These are phyloP conservation scores for Pseudonitzschia multistriata DNA, from an alignment of 108 stramenopile species.

Conservation along the genomic window DNA sequence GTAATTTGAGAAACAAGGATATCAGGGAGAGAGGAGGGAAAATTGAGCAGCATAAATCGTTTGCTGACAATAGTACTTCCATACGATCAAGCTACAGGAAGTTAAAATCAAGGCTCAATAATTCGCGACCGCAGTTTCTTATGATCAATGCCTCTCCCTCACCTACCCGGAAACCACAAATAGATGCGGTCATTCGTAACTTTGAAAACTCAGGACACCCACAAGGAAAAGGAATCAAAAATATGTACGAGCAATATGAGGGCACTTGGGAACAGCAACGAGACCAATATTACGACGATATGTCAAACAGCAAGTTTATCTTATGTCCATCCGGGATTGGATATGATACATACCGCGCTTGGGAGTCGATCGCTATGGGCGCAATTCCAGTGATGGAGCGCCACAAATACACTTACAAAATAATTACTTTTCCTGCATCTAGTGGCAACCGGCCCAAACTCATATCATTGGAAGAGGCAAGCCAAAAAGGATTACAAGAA, in stretches of 20 bases:
- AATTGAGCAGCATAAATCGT: not conserved
- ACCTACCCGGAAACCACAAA: conserved; percentile 20
- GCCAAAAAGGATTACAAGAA: too few relatives aligned
- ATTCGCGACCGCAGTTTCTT: conserved; percentile 32
- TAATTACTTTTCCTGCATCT: not conserved
- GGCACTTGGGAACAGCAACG: conserved; percentile 13
- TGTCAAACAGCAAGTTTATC: conserved; percentile 42
- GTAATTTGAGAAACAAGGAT: not conserved
- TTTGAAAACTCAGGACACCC: conserved; percentile 21
- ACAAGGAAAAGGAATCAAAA: conserved; percentile 12
- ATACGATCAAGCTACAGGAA: not conserved
- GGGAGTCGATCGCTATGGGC: conserved; percentile 43
- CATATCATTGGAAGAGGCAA: not conserved
- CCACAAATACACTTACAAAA: conserved; percentile 19
- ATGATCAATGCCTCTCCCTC: conserved; percentile 35
- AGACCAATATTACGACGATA: conserved; percentile 23
- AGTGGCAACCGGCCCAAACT: not conserved
- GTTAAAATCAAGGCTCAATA: not conserved
- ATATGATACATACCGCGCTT: conserved; percentile 54
- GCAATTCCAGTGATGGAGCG: conserved; percentile 51
- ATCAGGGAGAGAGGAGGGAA: not conserved
- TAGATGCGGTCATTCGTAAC: conserved; percentile 40
- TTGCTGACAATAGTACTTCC: too few relatives aligned
- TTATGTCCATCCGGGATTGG: conserved; percentile 55
- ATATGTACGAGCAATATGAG: conserved; percentile 29